These are phyloP conservation scores for Graphilbum fragrans DNA, from an alignment of 2,329 filamentous ascomycete genomes.

Conservation along the genomic window DNA sequence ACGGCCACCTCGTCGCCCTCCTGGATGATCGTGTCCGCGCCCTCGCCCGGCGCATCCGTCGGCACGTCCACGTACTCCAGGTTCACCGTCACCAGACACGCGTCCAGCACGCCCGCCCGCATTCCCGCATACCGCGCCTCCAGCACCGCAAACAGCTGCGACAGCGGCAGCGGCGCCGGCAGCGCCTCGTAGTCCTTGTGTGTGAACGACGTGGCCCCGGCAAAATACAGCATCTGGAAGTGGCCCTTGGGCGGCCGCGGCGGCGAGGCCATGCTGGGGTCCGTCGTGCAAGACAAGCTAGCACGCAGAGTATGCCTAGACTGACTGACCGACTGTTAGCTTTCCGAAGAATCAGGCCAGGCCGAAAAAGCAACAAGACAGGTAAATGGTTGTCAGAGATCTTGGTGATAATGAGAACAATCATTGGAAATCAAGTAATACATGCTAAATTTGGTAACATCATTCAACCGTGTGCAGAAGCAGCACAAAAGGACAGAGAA, in stretches of 20 bases:
- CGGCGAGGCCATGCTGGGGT: slow-evolving; percentile 16
- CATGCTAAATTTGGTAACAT: slow-evolving; percentile 24
- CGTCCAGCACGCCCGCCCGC: slow-evolving; percentile 52
- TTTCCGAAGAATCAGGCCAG: no score
- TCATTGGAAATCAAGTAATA: slow-evolving; percentile 36
- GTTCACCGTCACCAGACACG: slow-evolving; percentile 69
- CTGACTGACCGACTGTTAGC: background rate
- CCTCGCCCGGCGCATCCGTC: slow-evolving; percentile 20
- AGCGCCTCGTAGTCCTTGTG: slow-evolving; percentile 53
- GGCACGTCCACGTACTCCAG: slow-evolving; percentile 64
- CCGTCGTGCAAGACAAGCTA: no score
- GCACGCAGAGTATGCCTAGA: no score
- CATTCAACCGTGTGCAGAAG: slow-evolving; percentile 12
- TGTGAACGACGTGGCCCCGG: slow-evolving; percentile 59
- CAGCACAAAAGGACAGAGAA: background rate
- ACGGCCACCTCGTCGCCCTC: slow-evolving; percentile 77
- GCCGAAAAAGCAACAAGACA: slow-evolving; percentile 1
- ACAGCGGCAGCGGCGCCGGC: slow-evolving; percentile 51
- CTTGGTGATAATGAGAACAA: slow-evolving; percentile 52
- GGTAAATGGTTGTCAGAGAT: slow-evolving; percentile 44
- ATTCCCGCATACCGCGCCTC: slow-evolving; percentile 63
- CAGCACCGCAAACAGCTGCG: slow-evolving; percentile 51
- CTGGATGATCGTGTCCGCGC: slow-evolving; percentile 36
- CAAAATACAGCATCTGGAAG: slow-evolving; percentile 77
- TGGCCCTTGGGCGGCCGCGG: slow-evolving; percentile 45